Percentiles rank a stretch among this genome's conserved stretches.
These are phyloP conservation scores for Ascochyta lentis DNA, from an alignment of 2,329 filamentous ascomycete species.

Conservation along the genomic window DNA sequence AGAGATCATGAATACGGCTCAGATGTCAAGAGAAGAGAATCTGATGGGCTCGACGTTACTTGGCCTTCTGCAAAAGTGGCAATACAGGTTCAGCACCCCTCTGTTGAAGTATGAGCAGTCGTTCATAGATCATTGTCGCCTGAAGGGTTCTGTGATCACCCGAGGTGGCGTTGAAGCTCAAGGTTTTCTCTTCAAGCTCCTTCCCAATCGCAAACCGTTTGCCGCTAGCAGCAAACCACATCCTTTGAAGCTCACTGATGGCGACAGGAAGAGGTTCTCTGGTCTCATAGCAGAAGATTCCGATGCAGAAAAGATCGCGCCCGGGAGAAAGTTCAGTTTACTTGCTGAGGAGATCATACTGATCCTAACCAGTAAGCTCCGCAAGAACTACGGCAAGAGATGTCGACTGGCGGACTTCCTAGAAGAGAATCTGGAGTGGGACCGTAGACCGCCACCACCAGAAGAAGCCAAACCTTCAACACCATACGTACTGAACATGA, in stretches of 20 bases:
- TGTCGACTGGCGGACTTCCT: neutral
- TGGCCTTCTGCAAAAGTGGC: conserved; percentile 6
- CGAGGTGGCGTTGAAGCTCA: conserved; percentile 14
- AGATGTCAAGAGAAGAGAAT: neutral
- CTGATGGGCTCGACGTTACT: conserved; percentile 1
- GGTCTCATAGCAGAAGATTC: neutral
- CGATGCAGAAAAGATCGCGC: neutral
- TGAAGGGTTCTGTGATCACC: conserved; percentile 14
- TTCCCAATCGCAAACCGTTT: neutral
- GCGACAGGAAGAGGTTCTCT: neutral
- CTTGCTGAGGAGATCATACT: neutral
- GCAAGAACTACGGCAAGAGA: neutral
- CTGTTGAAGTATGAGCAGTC: conserved; percentile 6
- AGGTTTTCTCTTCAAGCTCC: conserved; percentile 19
- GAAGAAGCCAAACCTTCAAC: conserved; percentile 2
- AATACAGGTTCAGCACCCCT: conserved; percentile 16
- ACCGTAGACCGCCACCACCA: neutral
- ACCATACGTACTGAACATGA: conserved; percentile 14
- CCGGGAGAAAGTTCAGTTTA: neutral
- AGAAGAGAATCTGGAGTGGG: conserved; percentile 2
- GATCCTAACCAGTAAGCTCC: neutral
- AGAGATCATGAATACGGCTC: conserved; percentile 18
- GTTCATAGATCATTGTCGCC: conserved; percentile 26
- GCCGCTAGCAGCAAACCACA: neutral
- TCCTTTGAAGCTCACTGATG: neutral